Evolutionary conservation across 2,329 filamentous ascomycete species (phyloP).

Genomic region (Daldinia sp.): DNA sequence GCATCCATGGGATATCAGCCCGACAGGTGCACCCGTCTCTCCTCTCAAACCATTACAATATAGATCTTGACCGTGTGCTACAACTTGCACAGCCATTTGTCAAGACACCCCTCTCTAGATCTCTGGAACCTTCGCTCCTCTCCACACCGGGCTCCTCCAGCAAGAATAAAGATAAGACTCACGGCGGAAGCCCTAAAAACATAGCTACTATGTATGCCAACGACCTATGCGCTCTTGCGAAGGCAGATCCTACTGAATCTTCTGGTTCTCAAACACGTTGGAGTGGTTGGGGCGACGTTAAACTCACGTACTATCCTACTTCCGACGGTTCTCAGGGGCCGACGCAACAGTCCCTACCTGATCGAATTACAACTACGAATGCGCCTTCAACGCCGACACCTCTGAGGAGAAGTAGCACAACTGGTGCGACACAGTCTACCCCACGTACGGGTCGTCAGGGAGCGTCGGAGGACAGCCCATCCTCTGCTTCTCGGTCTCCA

Average conservation of each 20-base stretch:
- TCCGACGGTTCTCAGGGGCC: slow-evolving; percentile 50
- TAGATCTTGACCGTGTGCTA: slow-evolving; percentile 82
- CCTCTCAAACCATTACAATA: slow-evolving; percentile 86
- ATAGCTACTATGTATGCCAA: slow-evolving; percentile 78
- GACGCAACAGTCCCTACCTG: slow-evolving; percentile 43
- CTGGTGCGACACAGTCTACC: slow-evolving; percentile 57
- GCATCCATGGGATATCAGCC: slow-evolving; percentile 70
- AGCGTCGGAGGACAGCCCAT: slow-evolving; percentile 63
- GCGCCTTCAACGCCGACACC: slow-evolving; percentile 80
- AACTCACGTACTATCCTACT: slow-evolving; percentile 81
- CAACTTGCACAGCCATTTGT: slow-evolving; percentile 85
- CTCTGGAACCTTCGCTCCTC: slow-evolving; percentile 64
- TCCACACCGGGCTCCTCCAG: slow-evolving; percentile 65
- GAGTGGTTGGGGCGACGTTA: slow-evolving; percentile 84
- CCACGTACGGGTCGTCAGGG: slow-evolving; percentile 52
- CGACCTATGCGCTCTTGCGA: slow-evolving; percentile 81
- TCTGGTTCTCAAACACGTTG: slow-evolving; percentile 60
- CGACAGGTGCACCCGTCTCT: slow-evolving; percentile 78
- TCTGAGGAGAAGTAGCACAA: slow-evolving; percentile 74
- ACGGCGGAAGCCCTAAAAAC: slow-evolving; percentile 57
- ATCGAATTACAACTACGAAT: slow-evolving; percentile 57
- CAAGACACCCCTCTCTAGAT: slow-evolving; percentile 72
- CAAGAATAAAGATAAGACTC: slow-evolving; percentile 82
- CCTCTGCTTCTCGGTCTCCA: slow-evolving; percentile 54
- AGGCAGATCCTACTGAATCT: slow-evolving; percentile 61